Base-by-base conservation (phyloP, 2,329 filamentous ascomycete species). In the Hymenoscyphus infarciens region DNA sequence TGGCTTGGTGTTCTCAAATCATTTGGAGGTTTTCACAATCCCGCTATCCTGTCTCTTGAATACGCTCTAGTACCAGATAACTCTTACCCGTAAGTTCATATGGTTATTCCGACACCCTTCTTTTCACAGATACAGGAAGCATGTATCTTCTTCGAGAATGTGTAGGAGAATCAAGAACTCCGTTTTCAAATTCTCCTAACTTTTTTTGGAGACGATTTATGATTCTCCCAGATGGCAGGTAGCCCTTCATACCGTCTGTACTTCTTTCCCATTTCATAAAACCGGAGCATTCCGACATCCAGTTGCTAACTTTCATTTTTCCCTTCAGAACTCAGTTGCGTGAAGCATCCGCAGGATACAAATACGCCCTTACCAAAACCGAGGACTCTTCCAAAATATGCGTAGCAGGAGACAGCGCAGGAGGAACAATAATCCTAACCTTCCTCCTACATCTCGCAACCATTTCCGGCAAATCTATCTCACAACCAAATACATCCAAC, bases 361-460 rank as follows among this genome's bases (percentile, higher is more conserved):
- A 85, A 65, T 86, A 92, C 70, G 83, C n/a, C 7, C 42, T 90
- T 7, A 77, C 92, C 1, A 81, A 82, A 5, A 78, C 83, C 29
- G 74, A 77, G 3, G 75, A 74, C 25, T 81, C 88, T 45, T 82
- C 83, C 1, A 84, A 81, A 49, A 81, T 96, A 29, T 88, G 87
- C 65, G 82, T 96, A 3, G 85, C 84, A 56, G 91, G 91, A 5
- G 91, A 96, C 74, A 94, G 90, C 1, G 91, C 91, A 0, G 91
- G 91, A 4, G 91, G 83, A 16, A 88, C 88, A 0, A 77, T 96
- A 53, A 83, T 89, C 10, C 80, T 96, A 29, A 90, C 87, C 71
- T 79, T 95, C 57, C 77, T 96, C 59, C 82, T 93, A 1, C 83
- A 87, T 68, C 77, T 92, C 22, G 85, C 80, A 22, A 62, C 45